phyloP scores from a whole-genome alignment of 2,329 filamentous ascomycete genomes.

The Diaporthe sp. region DNA sequence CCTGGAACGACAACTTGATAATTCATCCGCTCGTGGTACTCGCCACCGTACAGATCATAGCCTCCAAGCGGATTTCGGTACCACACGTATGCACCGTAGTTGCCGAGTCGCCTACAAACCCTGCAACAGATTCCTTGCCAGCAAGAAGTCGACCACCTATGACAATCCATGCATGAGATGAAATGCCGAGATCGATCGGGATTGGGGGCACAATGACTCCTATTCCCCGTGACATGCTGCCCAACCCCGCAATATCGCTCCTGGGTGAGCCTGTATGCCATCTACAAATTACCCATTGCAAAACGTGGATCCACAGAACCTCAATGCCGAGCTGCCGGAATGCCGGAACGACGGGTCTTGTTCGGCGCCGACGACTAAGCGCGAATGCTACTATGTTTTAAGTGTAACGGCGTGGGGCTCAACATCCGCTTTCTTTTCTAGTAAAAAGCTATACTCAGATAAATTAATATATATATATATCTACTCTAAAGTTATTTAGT shows the following conservation, averaged over 20 bases:
- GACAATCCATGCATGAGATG: background rate
- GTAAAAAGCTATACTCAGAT: no score
- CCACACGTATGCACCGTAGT: background rate
- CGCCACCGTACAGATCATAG: background rate
- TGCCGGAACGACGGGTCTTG: conserved; percentile 1
- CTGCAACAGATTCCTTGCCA: background rate
- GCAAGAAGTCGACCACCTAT: conserved; percentile 2
- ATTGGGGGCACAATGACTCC: background rate
- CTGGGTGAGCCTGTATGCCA: background rate
- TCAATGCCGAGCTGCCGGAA: background rate
- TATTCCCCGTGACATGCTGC: background rate
- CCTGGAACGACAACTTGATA: background rate
- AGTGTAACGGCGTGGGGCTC: background rate
- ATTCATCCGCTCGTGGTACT: background rate
- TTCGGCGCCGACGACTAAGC: conserved; percentile 5
- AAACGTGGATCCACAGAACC: conserved; percentile 8
- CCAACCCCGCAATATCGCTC: background rate
- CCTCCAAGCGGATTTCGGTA: conserved; percentile 1
- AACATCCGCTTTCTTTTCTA: no score
- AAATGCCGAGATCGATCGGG: conserved; percentile 5
- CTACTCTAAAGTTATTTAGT: no score
- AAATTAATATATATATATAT: no score
- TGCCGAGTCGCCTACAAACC: background rate
- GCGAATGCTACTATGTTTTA: background rate
- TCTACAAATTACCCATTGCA: background rate